Conservation (phyloP, 305 asterid species). For the Coffea humblotiana region DNA sequence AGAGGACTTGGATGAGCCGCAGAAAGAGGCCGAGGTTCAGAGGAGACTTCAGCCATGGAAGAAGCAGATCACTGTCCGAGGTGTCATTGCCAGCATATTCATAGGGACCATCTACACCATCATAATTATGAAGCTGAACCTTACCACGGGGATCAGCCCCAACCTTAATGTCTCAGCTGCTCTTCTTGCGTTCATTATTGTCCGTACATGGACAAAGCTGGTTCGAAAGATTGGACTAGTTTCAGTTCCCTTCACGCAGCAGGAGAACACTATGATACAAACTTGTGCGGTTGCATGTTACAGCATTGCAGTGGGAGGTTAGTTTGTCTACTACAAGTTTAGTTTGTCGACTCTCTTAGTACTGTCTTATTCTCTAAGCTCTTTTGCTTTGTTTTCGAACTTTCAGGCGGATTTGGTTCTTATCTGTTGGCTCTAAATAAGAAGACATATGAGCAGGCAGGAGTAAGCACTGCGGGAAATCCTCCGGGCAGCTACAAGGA, state of each 20-base stretch:
- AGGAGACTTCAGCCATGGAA: conserved; percentile 69
- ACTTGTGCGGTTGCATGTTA: conserved; percentile 57
- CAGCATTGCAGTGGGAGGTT: conserved; percentile 60
- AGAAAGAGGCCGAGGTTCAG: conserved; percentile 26
- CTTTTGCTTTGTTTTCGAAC: background rate
- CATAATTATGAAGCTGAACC: conserved; percentile 62
- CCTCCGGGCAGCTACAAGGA: conserved; percentile 63
- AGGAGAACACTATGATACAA: conserved; percentile 50
- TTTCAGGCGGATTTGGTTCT: conserved; percentile 37
- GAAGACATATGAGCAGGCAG: conserved; percentile 38
- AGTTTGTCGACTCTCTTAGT: background rate
- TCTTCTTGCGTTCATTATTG: conserved; percentile 57
- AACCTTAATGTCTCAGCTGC: conserved; percentile 84
- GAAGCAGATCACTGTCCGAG: conserved; percentile 65
- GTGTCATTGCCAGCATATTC: conserved; percentile 49
- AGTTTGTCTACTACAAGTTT: background rate
- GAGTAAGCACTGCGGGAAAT: conserved; percentile 66
- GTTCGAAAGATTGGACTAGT: conserved; percentile 46
- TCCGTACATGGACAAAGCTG: conserved; percentile 60
- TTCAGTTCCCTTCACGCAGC: conserved; percentile 43
- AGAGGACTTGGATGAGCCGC: background rate
- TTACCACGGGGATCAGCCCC: conserved; percentile 70
- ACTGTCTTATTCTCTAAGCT: background rate
- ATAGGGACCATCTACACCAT: conserved; percentile 59
- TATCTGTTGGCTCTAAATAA: conserved; percentile 30